A percentile compares a stretch with the other conserved stretches of the same genome.
These are phyloP conservation scores for Acanthamoeba triangularis DNA, from an alignment of 208 protist genomes.

Conservation along the genomic window DNA sequence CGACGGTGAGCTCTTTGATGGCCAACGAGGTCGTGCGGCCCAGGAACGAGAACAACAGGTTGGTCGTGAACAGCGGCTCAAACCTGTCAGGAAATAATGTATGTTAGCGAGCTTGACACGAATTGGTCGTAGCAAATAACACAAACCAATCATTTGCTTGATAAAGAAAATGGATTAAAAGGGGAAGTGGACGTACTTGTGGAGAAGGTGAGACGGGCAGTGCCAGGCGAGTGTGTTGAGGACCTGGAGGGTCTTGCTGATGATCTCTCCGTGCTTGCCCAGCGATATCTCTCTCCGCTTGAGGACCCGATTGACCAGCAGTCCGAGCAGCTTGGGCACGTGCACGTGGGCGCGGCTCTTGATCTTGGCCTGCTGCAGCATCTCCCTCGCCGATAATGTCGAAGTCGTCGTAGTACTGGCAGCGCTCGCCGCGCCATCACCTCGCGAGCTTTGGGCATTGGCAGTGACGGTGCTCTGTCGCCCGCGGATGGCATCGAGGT, in stretches of 20 bases:
- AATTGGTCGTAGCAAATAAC: too few relatives aligned
- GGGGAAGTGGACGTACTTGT: not conserved
- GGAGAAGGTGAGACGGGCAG: slow-evolving; percentile 17
- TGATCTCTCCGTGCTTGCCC: not conserved
- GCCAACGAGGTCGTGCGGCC: not conserved
- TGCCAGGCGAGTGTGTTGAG: not conserved
- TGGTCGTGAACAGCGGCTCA: slow-evolving; percentile 13
- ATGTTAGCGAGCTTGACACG: too few relatives aligned
- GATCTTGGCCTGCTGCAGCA: not conserved
- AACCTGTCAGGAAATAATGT: not conserved
- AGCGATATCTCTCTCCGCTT: not conserved
- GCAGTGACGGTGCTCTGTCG: not conserved
- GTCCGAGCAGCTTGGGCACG: not conserved
- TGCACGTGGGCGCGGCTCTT: not conserved
- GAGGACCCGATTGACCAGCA: not conserved
- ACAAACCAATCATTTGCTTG: too few relatives aligned
- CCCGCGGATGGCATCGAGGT: not conserved
- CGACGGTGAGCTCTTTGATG: not conserved
- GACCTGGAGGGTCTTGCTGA: not conserved
- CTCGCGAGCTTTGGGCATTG: not conserved
- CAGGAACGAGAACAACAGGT: slow-evolving; percentile 13
- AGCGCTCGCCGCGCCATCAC: too few relatives aligned
- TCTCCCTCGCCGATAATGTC: not conserved
- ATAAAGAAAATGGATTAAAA: too few relatives aligned
- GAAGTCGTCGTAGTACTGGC: not conserved